Conservation (phyloP, 768 basidiomycete species). For the Lactifluus hygrophoroides region DNA sequence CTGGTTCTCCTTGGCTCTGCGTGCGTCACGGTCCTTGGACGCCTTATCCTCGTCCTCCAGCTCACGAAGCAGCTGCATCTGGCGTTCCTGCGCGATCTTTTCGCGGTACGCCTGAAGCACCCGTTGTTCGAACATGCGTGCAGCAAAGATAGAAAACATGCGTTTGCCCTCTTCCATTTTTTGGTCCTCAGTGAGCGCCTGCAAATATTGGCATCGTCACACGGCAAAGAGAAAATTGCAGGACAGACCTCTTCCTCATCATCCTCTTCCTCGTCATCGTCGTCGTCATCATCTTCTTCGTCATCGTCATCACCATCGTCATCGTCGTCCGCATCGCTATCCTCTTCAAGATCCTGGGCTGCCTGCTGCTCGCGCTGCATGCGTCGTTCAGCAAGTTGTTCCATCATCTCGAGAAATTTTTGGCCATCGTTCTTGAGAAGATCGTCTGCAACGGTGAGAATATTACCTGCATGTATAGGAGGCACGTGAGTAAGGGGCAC, state of each 20-base stretch:
- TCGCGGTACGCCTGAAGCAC: conserved; percentile 95
- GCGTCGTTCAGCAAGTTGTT: conserved; percentile 89
- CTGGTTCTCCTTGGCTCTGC: conserved; percentile 89
- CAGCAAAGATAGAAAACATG: conserved; percentile 99
- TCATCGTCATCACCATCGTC: conserved; percentile 43
- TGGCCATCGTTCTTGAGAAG: conserved; percentile 97
- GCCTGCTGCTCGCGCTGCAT: conserved; percentile 83
- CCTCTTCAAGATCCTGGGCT: conserved; percentile 36
- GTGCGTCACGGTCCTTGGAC: conserved; percentile 80
- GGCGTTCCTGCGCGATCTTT: conserved; percentile 92
- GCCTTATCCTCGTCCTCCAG: conserved; percentile 92
- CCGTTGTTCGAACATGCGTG: conserved; percentile 98
- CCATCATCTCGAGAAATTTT: conserved; percentile 99
- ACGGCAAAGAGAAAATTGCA: conserved; percentile 3
- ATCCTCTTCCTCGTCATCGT: conserved; percentile 44
- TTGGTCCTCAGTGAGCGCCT: conserved; percentile 90
- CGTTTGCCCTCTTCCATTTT: conserved; percentile 99
- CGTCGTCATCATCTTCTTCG: conserved; percentile 42
- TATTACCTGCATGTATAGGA: conserved; percentile 60
- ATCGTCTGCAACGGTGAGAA: conserved; percentile 97
- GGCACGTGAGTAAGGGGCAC: conserved; percentile 12
- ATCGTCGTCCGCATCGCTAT: conserved; percentile 43
- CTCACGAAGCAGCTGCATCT: conserved; percentile 86
- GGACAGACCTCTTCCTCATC: conserved; percentile 31
- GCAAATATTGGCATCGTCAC: conserved; percentile 16